Conservation (phyloP, 2,329 filamentous ascomycete genomes). For the Ophiocordyceps robertsii region DNA sequence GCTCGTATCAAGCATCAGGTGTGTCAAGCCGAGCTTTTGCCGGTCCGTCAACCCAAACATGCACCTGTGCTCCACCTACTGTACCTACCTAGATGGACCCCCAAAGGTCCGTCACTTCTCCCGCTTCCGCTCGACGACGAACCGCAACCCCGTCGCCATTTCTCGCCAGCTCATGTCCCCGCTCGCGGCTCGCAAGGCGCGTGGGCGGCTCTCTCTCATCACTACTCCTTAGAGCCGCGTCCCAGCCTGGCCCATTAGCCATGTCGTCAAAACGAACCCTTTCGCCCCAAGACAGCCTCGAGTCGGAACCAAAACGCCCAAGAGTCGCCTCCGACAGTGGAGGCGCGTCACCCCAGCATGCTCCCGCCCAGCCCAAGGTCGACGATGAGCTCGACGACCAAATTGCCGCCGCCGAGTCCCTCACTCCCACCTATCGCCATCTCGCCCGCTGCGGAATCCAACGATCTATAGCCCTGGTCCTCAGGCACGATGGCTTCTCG, state of each 20-base stretch:
- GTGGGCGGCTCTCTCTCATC: background rate
- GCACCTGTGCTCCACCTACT: no score
- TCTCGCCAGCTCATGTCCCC: background rate
- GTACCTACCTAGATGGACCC: background rate
- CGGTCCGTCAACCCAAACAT: background rate
- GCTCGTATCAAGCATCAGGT: no score
- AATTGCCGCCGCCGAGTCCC: conserved; percentile 7
- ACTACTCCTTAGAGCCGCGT: background rate
- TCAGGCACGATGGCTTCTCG: conserved; percentile 46
- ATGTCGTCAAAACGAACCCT: background rate
- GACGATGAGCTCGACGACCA: conserved; percentile 4
- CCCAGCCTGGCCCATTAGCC: background rate
- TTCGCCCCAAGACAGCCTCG: background rate
- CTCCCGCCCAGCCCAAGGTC: background rate
- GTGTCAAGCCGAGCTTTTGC: background rate
- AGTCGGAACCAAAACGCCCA: background rate
- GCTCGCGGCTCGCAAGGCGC: background rate
- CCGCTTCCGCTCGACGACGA: background rate
- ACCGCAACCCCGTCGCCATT: background rate
- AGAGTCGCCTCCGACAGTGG: background rate
- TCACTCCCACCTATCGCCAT: conserved; percentile 16
- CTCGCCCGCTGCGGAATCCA: conserved; percentile 27
- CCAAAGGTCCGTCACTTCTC: background rate
- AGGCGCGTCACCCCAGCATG: background rate
- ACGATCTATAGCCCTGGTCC: conserved; percentile 39